phyloP scores from a whole-genome alignment of 768 basidiomycete genomes.

The Tulasnella sp. region DNA sequence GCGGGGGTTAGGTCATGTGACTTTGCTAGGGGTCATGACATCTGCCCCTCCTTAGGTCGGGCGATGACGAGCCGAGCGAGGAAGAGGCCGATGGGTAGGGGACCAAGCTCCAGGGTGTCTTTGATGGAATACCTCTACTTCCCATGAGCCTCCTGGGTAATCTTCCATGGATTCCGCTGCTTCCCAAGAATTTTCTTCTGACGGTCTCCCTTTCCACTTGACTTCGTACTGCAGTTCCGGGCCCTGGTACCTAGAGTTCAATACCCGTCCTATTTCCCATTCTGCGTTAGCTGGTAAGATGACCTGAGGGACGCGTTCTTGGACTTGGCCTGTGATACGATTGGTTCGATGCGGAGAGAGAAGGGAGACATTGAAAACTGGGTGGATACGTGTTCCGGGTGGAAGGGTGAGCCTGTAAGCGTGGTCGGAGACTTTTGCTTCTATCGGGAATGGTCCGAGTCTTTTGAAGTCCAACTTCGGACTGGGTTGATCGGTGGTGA shows the following conservation, averaged over 20 bases:
- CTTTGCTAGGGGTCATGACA: constrained; percentile 1
- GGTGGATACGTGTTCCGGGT: background rate
- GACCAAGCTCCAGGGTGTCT: too few relatives aligned
- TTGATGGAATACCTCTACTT: too few relatives aligned
- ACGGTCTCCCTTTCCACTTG: too few relatives aligned
- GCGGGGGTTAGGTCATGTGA: too few relatives aligned
- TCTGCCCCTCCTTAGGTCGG: background rate
- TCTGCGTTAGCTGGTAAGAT: background rate
- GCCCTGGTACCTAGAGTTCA: background rate
- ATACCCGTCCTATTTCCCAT: background rate
- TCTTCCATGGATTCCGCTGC: too few relatives aligned
- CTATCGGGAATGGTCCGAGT: background rate
- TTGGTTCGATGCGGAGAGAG: background rate
- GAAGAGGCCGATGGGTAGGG: background rate
- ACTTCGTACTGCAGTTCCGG: background rate
- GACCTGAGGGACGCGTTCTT: background rate
- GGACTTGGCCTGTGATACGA: background rate
- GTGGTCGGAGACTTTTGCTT: background rate
- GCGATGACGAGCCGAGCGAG: background rate
- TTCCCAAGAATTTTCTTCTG: too few relatives aligned
- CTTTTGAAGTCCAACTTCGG: background rate
- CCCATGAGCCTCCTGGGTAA: too few relatives aligned
- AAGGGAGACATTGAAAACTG: background rate
- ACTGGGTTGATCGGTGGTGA: background rate
- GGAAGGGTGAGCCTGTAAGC: background rate